A percentile compares a stretch with the other conserved stretches of the same genome.
Evolutionary conservation across 192 early-diverging fungal species (phyloP).

Genomic region (Phlyctochytrium bullatum): DNA sequence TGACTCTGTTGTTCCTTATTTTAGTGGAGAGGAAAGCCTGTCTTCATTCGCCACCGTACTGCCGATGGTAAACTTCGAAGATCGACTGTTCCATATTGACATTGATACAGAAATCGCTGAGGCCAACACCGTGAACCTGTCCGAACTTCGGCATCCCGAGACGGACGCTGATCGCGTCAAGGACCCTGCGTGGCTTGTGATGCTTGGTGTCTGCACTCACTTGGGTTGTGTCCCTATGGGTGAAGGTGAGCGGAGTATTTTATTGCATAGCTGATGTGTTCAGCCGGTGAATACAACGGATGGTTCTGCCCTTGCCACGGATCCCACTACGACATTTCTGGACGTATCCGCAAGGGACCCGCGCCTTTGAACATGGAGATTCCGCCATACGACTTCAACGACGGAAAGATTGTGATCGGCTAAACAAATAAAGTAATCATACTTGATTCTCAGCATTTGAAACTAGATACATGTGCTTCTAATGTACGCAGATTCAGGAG

Average conservation of each 20-base stretch:
- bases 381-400: constrained; percentile 70
- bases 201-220: constrained; percentile 86
- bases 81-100: not conserved
- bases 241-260: constrained; percentile 54
- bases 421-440: constrained; percentile 51
- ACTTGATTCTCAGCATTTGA: too few species aligned
- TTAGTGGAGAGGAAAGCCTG: constrained; percentile 97
- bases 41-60: constrained; percentile 96
- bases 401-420: constrained; percentile 80
- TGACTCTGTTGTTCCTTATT: not conserved
- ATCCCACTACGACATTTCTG: constrained; percentile 98
- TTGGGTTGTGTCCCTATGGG: constrained; percentile 98
- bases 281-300: constrained; percentile 94
- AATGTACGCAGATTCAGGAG: constrained; percentile 75
- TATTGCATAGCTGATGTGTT: constrained; percentile 10
- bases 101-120: constrained; percentile 79
- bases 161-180: constrained; percentile 84
- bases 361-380: constrained; percentile 98
- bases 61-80: constrained; percentile 43
- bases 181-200: constrained; percentile 95
- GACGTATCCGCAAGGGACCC: constrained; percentile 96
- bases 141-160: constrained; percentile 87
- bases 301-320: constrained; percentile 99
- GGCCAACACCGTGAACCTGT: constrained; percentile 77
- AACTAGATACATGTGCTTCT: too few species aligned